These are phyloP conservation scores for Effrenium voratum DNA, from an alignment of 73 alveolate species.

Conservation along the genomic window DNA sequence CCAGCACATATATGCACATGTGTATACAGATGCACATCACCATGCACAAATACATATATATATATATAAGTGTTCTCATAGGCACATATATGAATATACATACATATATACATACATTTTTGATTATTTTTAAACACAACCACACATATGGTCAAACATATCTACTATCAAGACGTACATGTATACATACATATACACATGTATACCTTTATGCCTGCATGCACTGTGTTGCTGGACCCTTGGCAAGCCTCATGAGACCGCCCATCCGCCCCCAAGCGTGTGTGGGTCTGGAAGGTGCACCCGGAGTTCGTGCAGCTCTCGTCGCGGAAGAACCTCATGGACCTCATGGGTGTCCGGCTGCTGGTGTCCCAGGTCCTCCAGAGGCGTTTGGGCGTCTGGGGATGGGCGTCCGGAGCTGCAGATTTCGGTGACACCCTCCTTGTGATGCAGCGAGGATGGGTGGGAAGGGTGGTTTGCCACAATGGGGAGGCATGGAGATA, in stretches of 20 bases:
- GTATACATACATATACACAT: not conserved
- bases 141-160: not conserved
- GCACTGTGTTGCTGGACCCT: not conserved
- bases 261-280: not conserved
- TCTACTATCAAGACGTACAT: not conserved
- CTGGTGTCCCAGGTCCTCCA: conserved; percentile 53
- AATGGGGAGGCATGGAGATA: no score
- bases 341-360: conserved; percentile 47
- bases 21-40: no score
- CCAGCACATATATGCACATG: no score
- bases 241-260: not conserved
- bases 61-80: no score
- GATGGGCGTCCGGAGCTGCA: not conserved
- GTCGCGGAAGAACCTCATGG: conserved; percentile 39
- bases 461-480: no score
- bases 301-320: conserved; percentile 21
- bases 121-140: not conserved
- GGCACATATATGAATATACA: no score
- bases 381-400: not conserved
- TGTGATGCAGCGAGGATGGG: no score
- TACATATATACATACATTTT: not conserved
- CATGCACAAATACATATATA: no score
- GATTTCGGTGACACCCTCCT: no score
- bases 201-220: not conserved
- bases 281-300: not conserved